Percentiles rank a stretch among this genome's conserved stretches.
Evolutionary conservation across 2,329 filamentous ascomycete genomes (phyloP).

Genomic region (Colletotrichum sp.): DNA sequence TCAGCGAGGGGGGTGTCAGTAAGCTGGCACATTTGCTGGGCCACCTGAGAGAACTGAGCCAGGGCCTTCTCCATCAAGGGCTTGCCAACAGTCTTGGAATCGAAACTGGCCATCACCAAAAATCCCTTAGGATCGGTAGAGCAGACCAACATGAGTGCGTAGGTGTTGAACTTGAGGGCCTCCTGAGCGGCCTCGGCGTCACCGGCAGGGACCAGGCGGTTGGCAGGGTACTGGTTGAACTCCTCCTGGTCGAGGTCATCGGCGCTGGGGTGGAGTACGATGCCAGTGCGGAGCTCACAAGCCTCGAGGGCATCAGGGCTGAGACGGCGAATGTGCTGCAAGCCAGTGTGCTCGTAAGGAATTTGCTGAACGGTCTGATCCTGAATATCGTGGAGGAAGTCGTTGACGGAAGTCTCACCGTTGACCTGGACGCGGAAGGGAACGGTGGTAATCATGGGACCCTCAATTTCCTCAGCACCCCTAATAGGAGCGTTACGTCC

Average conservation of each 20-base stretch:
- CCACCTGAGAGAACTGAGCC: conserved; percentile 55
- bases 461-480: conserved; percentile 60
- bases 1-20: conserved; percentile 35
- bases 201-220: conserved; percentile 58
- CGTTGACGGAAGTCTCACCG: conserved; percentile 43
- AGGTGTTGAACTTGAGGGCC: conserved; percentile 63
- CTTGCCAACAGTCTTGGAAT: conserved; percentile 61
- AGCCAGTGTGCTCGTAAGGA: conserved; percentile 67
- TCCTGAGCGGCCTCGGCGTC: conserved; percentile 64
- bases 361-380: conserved; percentile 62
- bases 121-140: conserved; percentile 62
- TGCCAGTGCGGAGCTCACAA: conserved; percentile 59
- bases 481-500: conserved; percentile 57
- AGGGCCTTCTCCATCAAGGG: conserved; percentile 59
- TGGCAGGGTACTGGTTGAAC: conserved; percentile 43
- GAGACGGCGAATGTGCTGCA: conserved; percentile 64
- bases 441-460: conserved; percentile 66
- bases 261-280: conserved; percentile 57
- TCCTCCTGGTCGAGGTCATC: conserved; percentile 33
- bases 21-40: conserved; percentile 51
- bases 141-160: conserved; percentile 71
- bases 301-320: conserved; percentile 60
- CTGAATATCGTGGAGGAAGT: conserved; percentile 64
- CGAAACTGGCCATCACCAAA: conserved; percentile 67
- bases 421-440: conserved; percentile 57